phyloP scores from a whole-genome alignment of 1,139 yeast species.

The Lodderomyces orthopsilosis region DNA sequence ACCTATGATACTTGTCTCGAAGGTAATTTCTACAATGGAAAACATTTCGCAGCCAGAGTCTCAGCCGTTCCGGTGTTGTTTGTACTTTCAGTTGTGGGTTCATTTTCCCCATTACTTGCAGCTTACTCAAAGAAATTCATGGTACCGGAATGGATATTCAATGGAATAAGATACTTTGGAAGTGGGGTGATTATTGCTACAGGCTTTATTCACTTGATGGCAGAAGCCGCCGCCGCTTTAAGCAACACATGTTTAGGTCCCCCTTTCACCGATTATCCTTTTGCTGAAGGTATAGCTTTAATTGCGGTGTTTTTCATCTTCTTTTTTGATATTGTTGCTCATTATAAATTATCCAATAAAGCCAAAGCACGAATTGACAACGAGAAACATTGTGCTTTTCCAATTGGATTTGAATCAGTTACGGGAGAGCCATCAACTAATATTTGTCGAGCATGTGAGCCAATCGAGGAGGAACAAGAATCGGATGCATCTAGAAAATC shows the following conservation, averaged over 20 bases:
- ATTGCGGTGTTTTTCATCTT: constrained; percentile 33
- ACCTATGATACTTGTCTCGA: constrained; percentile 14
- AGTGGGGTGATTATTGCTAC: constrained; percentile 38
- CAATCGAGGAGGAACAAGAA: background rate
- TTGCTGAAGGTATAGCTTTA: constrained; percentile 34
- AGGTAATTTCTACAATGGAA: constrained; percentile 19
- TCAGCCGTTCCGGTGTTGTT: constrained; percentile 31
- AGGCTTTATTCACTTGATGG: constrained; percentile 33
- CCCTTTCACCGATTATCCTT: constrained; percentile 28
- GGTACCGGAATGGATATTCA: constrained; percentile 28
- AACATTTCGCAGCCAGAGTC: constrained; percentile 24
- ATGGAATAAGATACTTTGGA: constrained; percentile 28
- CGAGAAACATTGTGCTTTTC: background rate
- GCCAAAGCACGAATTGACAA: constrained; percentile 10
- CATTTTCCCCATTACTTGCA: constrained; percentile 31
- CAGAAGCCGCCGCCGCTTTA: constrained; percentile 26
- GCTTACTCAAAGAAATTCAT: constrained; percentile 18
- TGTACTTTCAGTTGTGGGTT: constrained; percentile 30
- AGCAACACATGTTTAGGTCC: constrained; percentile 30
- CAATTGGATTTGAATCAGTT: constrained; percentile 2
- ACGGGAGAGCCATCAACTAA: constrained; percentile 30
- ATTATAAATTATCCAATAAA: constrained; percentile 18
- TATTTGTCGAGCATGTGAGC: constrained; percentile 18
- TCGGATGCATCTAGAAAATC: background rate
- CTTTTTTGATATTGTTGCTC: constrained; percentile 28